These are phyloP conservation scores for Zostera marina DNA, from an alignment of 116 monocot genomes.

Conservation along the genomic window DNA sequence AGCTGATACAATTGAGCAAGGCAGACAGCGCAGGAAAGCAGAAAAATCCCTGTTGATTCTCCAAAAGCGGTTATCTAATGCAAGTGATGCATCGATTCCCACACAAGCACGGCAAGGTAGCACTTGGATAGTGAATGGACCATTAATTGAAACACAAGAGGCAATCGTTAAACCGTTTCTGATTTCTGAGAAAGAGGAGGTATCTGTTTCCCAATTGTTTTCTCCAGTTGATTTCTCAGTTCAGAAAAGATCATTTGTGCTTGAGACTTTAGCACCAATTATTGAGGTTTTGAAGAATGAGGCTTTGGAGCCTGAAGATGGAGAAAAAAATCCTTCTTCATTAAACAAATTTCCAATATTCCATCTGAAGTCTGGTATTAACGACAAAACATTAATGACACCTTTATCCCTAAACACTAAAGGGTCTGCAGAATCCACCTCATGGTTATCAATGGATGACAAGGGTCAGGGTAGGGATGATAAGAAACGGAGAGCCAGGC, in stretches of 20 bases:
- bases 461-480: constrained; percentile 57
- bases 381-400: constrained; percentile 36
- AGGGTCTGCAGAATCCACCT: constrained; percentile 14
- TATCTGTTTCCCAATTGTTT: constrained; percentile 27
- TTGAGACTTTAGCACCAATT: constrained; percentile 57
- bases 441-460: constrained; percentile 43
- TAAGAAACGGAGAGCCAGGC: constrained; percentile 73
- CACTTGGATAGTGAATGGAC: constrained; percentile 40
- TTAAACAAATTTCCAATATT: constrained; percentile 41
- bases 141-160: neutral
- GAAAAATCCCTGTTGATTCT: constrained; percentile 59
- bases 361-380: constrained; percentile 50
- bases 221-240: constrained; percentile 6
- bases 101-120: constrained; percentile 5
- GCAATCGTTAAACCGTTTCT: constrained; percentile 63
- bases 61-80: constrained; percentile 35
- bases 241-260: constrained; percentile 25
- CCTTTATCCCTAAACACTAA: constrained; percentile 15
- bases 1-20: constrained; percentile 32
- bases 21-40: constrained; percentile 43
- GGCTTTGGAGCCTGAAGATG: constrained; percentile 12
- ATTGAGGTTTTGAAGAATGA: constrained; percentile 49
- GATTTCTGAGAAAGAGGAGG: constrained; percentile 39
- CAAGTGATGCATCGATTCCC: constrained; percentile 10
- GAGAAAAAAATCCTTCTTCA: constrained; percentile 15